Conservation (phyloP, 305 asterid genomes). For the Fraxinus platypoda region DNA sequence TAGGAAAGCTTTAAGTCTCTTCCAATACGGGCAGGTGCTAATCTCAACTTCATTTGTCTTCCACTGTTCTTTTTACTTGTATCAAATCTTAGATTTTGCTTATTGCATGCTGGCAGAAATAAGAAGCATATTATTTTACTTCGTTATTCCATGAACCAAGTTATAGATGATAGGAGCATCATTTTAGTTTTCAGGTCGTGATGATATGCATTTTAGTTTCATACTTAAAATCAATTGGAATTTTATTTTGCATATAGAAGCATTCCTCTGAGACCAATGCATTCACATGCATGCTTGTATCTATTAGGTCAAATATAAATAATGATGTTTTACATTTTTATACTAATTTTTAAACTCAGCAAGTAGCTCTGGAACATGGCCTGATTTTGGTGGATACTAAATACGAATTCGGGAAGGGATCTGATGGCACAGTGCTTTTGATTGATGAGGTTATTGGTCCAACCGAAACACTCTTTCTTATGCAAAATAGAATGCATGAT, state of each 20-base stretch:
- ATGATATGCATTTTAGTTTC: background rate
- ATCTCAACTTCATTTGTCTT: slow-evolving; percentile 5
- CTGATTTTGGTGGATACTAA: slow-evolving; percentile 87
- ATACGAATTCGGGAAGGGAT: slow-evolving; percentile 91
- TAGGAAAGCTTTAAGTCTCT: slow-evolving; percentile 67
- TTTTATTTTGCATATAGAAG: background rate
- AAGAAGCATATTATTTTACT: background rate
- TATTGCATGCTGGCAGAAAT: background rate
- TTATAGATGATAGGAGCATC: background rate
- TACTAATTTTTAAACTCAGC: slow-evolving; percentile 39
- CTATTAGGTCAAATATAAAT: background rate
- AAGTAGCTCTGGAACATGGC: slow-evolving; percentile 70
- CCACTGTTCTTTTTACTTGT: background rate
- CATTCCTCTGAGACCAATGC: background rate
- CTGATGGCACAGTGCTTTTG: slow-evolving; percentile 71
- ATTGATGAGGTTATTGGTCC: slow-evolving; percentile 69
- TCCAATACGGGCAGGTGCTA: slow-evolving; percentile 83
- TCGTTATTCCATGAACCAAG: background rate
- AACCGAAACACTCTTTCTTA: background rate
- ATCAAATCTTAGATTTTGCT: slow-evolving; percentile 1
- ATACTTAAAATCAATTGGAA: background rate
- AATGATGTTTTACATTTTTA: background rate
- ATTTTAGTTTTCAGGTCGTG: background rate
- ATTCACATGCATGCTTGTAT: background rate
- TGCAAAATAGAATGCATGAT: background rate